A percentile compares a stretch with the other conserved stretches of the same genome.
These are phyloP conservation scores for Eremomyces bilateralis DNA, from an alignment of 495 filamentous ascomycete species.

Conservation along the genomic window DNA sequence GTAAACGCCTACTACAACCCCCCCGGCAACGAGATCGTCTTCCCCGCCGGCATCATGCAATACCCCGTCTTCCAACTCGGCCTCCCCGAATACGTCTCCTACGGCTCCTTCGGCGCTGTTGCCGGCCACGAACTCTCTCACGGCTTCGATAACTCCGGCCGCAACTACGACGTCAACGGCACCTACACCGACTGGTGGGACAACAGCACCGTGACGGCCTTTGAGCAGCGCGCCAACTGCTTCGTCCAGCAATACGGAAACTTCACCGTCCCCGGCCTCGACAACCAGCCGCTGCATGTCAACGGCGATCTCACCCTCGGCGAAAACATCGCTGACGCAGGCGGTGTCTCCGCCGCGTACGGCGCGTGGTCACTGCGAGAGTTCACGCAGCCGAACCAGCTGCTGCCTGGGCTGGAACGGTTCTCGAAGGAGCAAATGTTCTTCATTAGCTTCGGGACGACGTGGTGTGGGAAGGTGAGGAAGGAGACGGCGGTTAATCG, in stretches of 20 bases:
- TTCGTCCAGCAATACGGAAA: conserved; percentile 49
- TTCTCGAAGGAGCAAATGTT: conserved; percentile 56
- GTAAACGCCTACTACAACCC: conserved; percentile 41
- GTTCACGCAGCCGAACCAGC: conserved; percentile 27
- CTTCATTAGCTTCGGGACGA: conserved; percentile 42
- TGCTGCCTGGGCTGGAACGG: conserved; percentile 38
- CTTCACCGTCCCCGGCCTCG: conserved; percentile 33
- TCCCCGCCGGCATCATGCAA: conserved; percentile 56
- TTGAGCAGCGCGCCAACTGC: conserved; percentile 41
- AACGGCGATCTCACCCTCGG: conserved; percentile 47
- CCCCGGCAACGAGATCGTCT: conserved; percentile 43
- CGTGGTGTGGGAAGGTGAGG: conserved; percentile 46
- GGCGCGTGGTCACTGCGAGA: conserved; percentile 42
- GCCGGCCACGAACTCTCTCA: conserved; percentile 57
- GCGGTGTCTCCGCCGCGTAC: conserved; percentile 42
- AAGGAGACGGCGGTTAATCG: conserved; percentile 30
- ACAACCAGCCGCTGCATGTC: conserved; percentile 37
- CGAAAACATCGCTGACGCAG: conserved; percentile 61
- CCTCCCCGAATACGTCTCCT: conserved; percentile 42
- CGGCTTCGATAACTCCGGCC: conserved; percentile 48
- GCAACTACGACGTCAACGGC: conserved; percentile 44
- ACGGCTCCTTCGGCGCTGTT: conserved; percentile 49
- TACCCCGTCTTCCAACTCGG: conserved; percentile 39
- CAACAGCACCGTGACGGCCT: conserved; percentile 36
- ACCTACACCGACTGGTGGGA: conserved; percentile 54